A percentile compares a stretch with the other conserved stretches of the same genome.
These are phyloP conservation scores for Amphicarpaea edgeworthii DNA, from an alignment of 306 rosid genomes.

Conservation along the genomic window DNA sequence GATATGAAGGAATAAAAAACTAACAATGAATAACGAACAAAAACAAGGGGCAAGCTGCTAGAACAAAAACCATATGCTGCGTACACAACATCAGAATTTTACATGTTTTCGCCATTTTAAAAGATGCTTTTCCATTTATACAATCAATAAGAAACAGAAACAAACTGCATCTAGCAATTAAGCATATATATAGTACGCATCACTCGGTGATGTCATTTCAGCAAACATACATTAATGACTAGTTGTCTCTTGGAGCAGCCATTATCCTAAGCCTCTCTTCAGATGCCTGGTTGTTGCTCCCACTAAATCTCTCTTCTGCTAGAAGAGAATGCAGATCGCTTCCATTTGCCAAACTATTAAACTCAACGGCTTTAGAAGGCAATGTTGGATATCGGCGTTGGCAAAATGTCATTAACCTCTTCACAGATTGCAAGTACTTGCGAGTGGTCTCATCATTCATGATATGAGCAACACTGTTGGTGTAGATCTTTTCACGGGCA, in stretches of 20 bases:
- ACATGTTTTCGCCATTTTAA: conserved; percentile 12
- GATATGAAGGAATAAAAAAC: neutral
- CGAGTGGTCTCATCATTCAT: conserved; percentile 99
- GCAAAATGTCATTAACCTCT: conserved; percentile 95
- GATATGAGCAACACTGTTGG: conserved; percentile 97
- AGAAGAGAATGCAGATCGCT: conserved; percentile 94
- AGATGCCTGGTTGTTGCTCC: conserved; percentile 53
- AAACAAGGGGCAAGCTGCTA: neutral
- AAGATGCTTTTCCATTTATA: conserved; percentile 7
- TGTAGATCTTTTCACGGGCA: conserved; percentile 98
- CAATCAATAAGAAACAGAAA: conserved; percentile 21
- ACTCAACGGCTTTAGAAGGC: conserved; percentile 99
- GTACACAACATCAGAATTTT: conserved; percentile 6
- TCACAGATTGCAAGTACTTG: conserved; percentile 88
- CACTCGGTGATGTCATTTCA: conserved; percentile 28
- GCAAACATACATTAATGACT: conserved; percentile 15
- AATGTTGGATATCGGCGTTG: conserved; percentile 93
- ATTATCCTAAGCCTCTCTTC: conserved; percentile 82
- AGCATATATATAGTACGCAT: conserved; percentile 19
- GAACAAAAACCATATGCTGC: neutral
- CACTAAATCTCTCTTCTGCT: conserved; percentile 76
- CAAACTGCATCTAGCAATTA: conserved; percentile 5
- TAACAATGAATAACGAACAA: neutral
- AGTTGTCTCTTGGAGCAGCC: conserved; percentile 76
- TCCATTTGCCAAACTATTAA: conserved; percentile 99